Evolutionary conservation across 768 basidiomycete species (phyloP).

Genomic region (Xerocomellus dryophilus): DNA sequence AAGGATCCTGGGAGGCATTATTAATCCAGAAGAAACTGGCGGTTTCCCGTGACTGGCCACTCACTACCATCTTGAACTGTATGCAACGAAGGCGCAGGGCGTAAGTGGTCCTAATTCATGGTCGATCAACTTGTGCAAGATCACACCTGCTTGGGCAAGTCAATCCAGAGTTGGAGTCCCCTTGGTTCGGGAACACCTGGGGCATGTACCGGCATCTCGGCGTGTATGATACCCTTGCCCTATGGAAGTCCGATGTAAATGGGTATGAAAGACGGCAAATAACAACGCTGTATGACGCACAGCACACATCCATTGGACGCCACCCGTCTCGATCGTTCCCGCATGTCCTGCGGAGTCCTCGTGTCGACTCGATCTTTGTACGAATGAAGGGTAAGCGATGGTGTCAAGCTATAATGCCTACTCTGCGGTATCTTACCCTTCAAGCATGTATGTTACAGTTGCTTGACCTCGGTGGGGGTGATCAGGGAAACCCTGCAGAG

Average conservation of each 20-base stretch:
- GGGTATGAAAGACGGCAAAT: not conserved
- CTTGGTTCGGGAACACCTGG: constrained; percentile 65
- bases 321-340: constrained; percentile 73
- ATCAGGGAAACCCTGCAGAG: constrained; percentile 78
- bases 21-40: not conserved
- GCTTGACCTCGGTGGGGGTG: constrained; percentile 92
- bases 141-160: constrained; percentile 66
- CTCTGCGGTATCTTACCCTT: constrained; percentile 49
- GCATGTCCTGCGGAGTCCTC: constrained; percentile 91
- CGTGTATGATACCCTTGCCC: constrained; percentile 74
- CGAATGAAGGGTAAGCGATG: not conserved
- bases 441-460: constrained; percentile 85
- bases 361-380: constrained; percentile 64
- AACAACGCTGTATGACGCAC: constrained; percentile 37
- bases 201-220: constrained; percentile 85
- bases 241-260: constrained; percentile 14
- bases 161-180: constrained; percentile 88
- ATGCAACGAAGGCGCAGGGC: constrained; percentile 24
- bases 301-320: constrained; percentile 95
- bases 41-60: constrained; percentile 10
- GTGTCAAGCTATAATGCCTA: not conserved
- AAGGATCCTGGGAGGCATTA: constrained; percentile 51
- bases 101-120: constrained; percentile 15
- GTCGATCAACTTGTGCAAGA: not conserved
- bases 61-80: constrained; percentile 74